Percentiles rank a stretch among this genome's conserved stretches.
phyloP scores from a whole-genome alignment of 2,329 filamentous ascomycete genomes.

The Gnomoniopsis smithogilvyi region DNA sequence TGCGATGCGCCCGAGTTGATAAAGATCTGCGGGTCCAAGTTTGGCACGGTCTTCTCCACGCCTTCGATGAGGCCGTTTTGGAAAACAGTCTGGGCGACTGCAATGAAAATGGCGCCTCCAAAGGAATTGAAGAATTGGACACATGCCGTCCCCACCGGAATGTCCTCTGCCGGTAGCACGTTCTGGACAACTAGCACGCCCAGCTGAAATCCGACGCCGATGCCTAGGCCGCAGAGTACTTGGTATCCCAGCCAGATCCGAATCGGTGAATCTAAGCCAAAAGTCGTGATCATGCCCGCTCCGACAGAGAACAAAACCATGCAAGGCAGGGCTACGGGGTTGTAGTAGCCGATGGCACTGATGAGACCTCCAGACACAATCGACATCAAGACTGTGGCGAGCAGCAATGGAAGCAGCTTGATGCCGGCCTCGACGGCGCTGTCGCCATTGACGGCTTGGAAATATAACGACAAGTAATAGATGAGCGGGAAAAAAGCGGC shows the following conservation, averaged over 20 bases:
- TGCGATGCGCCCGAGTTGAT: constrained; percentile 31
- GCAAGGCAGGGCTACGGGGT: constrained; percentile 37
- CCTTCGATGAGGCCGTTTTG: constrained; percentile 56
- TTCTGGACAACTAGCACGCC: constrained; percentile 47
- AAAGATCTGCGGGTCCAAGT: constrained; percentile 13
- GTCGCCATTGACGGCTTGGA: constrained; percentile 56
- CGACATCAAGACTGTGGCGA: constrained; percentile 47
- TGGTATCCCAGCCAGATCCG: constrained; percentile 55
- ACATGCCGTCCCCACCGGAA: constrained; percentile 47
- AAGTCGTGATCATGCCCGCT: constrained; percentile 49
- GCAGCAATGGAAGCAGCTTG: constrained; percentile 50
- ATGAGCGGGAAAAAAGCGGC: constrained; percentile 51
- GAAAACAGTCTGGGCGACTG: constrained; percentile 65
- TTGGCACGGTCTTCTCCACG: constrained; percentile 20
- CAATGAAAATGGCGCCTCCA: constrained; percentile 61
- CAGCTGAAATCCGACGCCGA: constrained; percentile 45
- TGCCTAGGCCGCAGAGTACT: constrained; percentile 47
- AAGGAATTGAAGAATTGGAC: constrained; percentile 60
- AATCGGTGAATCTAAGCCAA: constrained; percentile 41
- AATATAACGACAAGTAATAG: constrained; percentile 52
- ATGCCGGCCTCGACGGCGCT: constrained; percentile 39
- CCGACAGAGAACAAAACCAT: constrained; percentile 31
- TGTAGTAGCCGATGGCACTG: constrained; percentile 41
- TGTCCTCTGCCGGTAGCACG: constrained; percentile 40
- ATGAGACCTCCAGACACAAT: constrained; percentile 41